phyloP scores from a whole-genome alignment of 1,284 basidiomycete genomes.

The Schizophyllum amplum region DNA sequence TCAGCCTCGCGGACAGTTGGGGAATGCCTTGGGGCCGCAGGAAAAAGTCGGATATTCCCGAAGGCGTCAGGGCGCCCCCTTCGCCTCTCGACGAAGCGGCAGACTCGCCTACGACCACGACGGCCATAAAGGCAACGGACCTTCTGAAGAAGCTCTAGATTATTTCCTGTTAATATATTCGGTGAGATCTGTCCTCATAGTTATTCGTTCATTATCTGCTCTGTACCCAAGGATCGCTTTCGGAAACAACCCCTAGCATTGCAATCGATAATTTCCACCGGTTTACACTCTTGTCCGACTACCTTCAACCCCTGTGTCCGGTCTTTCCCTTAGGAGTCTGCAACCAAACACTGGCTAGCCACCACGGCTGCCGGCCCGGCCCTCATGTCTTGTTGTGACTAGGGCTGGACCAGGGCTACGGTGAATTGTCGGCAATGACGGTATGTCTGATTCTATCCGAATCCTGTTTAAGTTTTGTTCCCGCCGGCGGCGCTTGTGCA shows the following conservation, averaged over 20 bases:
- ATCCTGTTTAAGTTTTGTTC: too few species aligned
- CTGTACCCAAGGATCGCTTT: background rate
- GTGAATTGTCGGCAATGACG: too few species aligned
- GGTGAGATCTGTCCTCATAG: background rate
- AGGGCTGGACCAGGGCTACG: too few species aligned
- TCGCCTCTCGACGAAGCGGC: background rate
- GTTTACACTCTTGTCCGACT: too few species aligned
- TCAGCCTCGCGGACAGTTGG: conserved; percentile 60
- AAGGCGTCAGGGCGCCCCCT: conserved; percentile 1
- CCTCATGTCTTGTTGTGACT: too few species aligned
- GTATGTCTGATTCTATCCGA: too few species aligned
- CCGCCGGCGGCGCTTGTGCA: too few species aligned
- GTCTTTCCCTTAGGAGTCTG: too few species aligned
- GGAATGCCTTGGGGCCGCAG: conserved; percentile 53
- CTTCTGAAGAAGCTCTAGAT: background rate
- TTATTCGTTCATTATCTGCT: background rate
- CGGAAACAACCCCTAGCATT: background rate
- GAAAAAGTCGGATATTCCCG: conserved; percentile 28
- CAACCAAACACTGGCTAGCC: too few species aligned
- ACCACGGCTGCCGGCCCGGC: too few species aligned
- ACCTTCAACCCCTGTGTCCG: too few species aligned
- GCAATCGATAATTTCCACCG: background rate
- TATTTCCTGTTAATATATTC: background rate
- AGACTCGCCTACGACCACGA: background rate
- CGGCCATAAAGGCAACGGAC: background rate